Base-by-base conservation (phyloP, 2,329 filamentous ascomycete species). In the Boeremia exigua region DNA sequence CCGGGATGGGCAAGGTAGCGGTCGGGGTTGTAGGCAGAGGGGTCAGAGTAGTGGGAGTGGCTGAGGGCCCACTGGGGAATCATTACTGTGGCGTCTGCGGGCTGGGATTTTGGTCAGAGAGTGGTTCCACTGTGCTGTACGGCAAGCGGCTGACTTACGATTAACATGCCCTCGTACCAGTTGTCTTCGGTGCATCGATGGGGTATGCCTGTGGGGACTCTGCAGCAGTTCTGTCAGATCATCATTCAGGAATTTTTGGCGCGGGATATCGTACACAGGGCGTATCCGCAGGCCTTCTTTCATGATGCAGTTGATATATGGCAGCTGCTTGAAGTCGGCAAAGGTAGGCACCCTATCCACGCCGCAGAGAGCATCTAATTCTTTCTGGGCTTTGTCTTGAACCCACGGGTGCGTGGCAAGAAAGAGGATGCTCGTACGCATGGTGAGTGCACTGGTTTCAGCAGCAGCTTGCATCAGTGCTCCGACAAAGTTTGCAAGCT, bases 21-120 rank as follows among this genome's bases (percentile, higher is more conserved):
- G 45, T 75, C 73, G 6, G 75, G 75, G 44, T 77, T 70, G 63
- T 75, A 77, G 1, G 19, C 46, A 1, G 68, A 63, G 4, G 73
- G 66, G 9, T 72, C 50, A 2, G 60, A 45, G 48, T 61, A 67
- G 29, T 63, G 46, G 11, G 56, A 49, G 32, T 62, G 61, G 43
- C 52, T 46, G 6, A 72, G 59, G 15, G 63, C 63, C 53, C 59
- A 69, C 7, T 61, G 59, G 6, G 73, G 69, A 7, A 74, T 67
- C 28, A 75, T 69, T 17, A 75, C 60, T 1, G 62, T 65, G 10
- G 68, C 58, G 17, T 63, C 61, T 61, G 68, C 71, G 33, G 62
- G 70, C 49, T 53, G 25, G 14, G 7, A 3, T 1, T 12, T 15
- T 12, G 15, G 38, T 51, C 27, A 45, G 40, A 28, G 10, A 25